Conservation (phyloP, 768 basidiomycete genomes). For the Gyrodon lividus region DNA sequence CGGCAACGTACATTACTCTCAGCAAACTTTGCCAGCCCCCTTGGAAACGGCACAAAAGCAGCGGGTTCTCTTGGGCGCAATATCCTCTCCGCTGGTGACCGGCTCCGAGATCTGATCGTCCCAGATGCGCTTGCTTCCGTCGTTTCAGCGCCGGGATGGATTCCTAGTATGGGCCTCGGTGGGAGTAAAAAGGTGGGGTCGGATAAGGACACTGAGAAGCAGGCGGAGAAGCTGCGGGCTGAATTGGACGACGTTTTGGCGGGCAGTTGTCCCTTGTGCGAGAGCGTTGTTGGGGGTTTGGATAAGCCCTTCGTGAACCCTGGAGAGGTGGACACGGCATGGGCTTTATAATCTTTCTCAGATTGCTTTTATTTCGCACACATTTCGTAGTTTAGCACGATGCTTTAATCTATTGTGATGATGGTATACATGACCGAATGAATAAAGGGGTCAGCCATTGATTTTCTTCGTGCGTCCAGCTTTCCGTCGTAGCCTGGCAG, state of each 20-base stretch:
- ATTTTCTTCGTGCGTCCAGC: conserved; percentile 80
- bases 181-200: conserved; percentile 45
- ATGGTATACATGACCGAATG: background rate
- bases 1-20: conserved; percentile 71
- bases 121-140: conserved; percentile 90
- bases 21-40: conserved; percentile 61
- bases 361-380: background rate
- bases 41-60: conserved; percentile 63
- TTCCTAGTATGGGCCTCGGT: conserved; percentile 59
- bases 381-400: conserved; percentile 3
- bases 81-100: conserved; percentile 85
- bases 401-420: conserved; percentile 8
- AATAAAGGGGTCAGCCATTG: conserved; percentile 51
- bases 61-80: conserved; percentile 73
- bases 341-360: conserved; percentile 52
- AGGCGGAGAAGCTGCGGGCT: conserved; percentile 67
- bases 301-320: conserved; percentile 84
- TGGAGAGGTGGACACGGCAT: conserved; percentile 76
- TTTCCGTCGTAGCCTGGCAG: conserved; percentile 68
- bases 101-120: conserved; percentile 85
- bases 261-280: conserved; percentile 90
- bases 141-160: conserved; percentile 77
- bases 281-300: conserved; percentile 79
- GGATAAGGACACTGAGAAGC: conserved; percentile 53
- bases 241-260: conserved; percentile 91